phyloP scores from a whole-genome alignment of 139 green algal species.

The Chlamydomonas sp. region DNA sequence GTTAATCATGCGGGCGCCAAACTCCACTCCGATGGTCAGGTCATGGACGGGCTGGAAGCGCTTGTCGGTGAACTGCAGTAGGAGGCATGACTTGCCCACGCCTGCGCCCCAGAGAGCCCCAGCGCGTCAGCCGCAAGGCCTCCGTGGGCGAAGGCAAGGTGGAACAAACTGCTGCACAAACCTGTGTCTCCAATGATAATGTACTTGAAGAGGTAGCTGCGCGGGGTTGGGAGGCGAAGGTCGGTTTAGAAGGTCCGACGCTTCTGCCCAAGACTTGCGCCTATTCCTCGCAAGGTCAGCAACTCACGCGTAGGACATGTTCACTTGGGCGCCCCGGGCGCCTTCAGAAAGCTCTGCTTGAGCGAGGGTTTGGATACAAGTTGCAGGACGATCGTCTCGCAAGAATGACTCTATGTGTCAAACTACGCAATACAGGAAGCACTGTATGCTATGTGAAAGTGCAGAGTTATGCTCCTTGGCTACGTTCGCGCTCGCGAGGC shows the following conservation, averaged over 20 bases:
- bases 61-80: constrained; percentile 99
- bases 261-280: background rate
- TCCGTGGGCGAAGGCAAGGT: no score
- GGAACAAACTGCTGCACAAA: constrained; percentile 28
- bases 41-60: constrained; percentile 98
- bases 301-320: constrained; percentile 52
- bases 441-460: no score
- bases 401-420: no score
- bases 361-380: no score
- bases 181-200: constrained; percentile 99
- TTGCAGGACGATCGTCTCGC: no score
- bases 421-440: no score
- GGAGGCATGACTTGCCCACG: constrained; percentile 99
- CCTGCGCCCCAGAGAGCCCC: constrained; percentile 68
- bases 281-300: background rate
- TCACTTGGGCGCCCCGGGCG: background rate
- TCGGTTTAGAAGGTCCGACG: background rate
- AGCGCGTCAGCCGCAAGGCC: background rate
- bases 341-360: no score
- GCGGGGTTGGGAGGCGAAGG: background rate
- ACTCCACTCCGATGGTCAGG: constrained; percentile 93
- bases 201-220: constrained; percentile 96
- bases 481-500: no score
- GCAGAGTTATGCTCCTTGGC: no score
- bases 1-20: constrained; percentile 98